Evolutionary conservation across 805 yeast species (phyloP).

Genomic region (Nakazawaea wickerhamii): DNA sequence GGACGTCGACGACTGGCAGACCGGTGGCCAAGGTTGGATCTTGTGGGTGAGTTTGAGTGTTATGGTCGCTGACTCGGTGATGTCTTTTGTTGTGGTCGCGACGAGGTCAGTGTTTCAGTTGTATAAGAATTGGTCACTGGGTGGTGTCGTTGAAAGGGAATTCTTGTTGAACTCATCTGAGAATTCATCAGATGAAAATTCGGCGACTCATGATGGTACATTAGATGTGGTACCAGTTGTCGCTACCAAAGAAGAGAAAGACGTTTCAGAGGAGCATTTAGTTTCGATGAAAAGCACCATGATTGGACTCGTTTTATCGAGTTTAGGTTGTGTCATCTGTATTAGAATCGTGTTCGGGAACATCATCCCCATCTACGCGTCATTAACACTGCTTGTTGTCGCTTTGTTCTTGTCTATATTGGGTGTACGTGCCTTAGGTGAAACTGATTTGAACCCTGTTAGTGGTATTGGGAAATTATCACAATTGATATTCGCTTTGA

Average conservation of each 20-base stretch:
- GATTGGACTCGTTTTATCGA: constrained; percentile 60
- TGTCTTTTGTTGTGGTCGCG: constrained; percentile 66
- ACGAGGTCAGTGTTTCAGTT: constrained; percentile 31
- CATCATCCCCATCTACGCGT: constrained; percentile 65
- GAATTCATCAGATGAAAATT: constrained; percentile 6
- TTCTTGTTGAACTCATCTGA: background rate
- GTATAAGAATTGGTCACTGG: background rate
- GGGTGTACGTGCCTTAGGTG: constrained; percentile 93
- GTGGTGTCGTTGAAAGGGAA: constrained; percentile 1
- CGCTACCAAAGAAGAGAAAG: constrained; percentile 11
- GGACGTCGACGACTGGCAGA: constrained; percentile 84
- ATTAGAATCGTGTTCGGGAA: constrained; percentile 66
- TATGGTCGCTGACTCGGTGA: constrained; percentile 88
- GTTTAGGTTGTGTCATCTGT: constrained; percentile 60
- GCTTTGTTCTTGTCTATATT: constrained; percentile 78
- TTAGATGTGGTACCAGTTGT: background rate
- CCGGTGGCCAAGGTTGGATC: constrained; percentile 96
- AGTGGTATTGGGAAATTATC: constrained; percentile 95
- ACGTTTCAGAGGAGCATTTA: constrained; percentile 38
- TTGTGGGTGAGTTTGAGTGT: constrained; percentile 89
- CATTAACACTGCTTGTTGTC: constrained; percentile 59
- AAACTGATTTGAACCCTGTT: constrained; percentile 94
- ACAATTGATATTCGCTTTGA: constrained; percentile 78
- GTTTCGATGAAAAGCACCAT: constrained; percentile 45
- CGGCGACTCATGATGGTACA: constrained; percentile 2